Evolutionary conservation across 495 filamentous ascomycete species (phyloP).

Genomic region (Parathielavia appendiculata): DNA sequence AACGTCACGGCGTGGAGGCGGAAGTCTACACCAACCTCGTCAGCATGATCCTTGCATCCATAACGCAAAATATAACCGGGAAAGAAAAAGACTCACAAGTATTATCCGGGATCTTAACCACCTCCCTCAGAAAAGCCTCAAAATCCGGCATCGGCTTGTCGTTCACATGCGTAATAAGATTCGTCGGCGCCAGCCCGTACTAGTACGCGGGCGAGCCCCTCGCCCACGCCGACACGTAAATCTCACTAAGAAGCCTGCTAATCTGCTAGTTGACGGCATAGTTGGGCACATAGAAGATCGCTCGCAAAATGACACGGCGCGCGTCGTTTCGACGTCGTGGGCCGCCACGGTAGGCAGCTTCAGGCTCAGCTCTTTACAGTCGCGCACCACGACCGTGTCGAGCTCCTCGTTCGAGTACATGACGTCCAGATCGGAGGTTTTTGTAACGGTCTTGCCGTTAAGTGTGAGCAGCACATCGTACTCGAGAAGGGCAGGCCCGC

Average conservation of each 20-base stretch:
- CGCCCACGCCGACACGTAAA: constrained; percentile 85
- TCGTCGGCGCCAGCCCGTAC: constrained; percentile 90
- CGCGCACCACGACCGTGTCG: constrained; percentile 81
- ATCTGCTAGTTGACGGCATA: constrained; percentile 97
- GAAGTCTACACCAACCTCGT: constrained; percentile 69
- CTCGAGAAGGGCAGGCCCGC: constrained; percentile 63
- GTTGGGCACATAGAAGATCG: constrained; percentile 87
- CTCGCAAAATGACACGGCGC: constrained; percentile 90
- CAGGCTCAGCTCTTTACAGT: constrained; percentile 70
- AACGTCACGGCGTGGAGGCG: constrained; percentile 90
- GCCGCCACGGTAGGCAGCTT: constrained; percentile 83
- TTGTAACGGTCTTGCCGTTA: constrained; percentile 87
- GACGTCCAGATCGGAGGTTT: constrained; percentile 88
- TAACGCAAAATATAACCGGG: background rate
- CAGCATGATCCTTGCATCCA: background rate
- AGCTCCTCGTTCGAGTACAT: constrained; percentile 89
- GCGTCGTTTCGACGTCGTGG: constrained; percentile 85
- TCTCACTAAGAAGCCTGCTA: constrained; percentile 84
- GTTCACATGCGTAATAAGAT: constrained; percentile 96
- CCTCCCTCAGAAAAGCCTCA: constrained; percentile 69
- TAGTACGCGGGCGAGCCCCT: constrained; percentile 84
- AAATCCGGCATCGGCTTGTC: constrained; percentile 76
- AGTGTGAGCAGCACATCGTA: constrained; percentile 90
- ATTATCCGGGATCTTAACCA: constrained; percentile 86
- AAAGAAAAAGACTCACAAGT: constrained; percentile 59